Base-by-base conservation (phyloP, 2,329 filamentous ascomycete genomes). In the Aspergillus fumigatiaffinis region DNA sequence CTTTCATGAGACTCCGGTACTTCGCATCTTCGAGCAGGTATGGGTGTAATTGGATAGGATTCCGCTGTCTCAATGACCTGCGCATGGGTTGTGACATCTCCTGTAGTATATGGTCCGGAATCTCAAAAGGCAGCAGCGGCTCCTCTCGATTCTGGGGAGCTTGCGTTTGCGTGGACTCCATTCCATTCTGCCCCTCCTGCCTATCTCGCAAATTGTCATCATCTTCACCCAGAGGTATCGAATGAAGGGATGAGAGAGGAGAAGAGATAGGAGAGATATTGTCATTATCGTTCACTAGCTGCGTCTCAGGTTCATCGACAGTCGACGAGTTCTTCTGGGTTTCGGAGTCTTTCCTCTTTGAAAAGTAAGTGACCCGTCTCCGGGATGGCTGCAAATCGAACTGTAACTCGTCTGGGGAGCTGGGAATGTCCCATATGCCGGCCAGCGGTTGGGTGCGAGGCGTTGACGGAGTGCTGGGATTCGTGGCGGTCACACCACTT, bases 21-120 rank as follows among this genome's bases (percentile, higher is more conserved):
- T 73, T 73, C 7, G 77, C 77, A 57, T 74, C 69, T 59, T 81
- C 79, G 17, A 80, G 62, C 0, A 74, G 64, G 56, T 80, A 81
- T 1, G 79, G 79, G 59, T 80, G 77, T 28, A 80, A 59, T 54
- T 81, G 79, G 51, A 80, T 80, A 7, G 77, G 73, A 61, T 78
- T 79, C 42, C 79, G 74, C 55, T 77, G 70, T 52, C 79, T 71
- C 23, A 80, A 65, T 3, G 66, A 67, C 55, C 75, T 70, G 57
- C 70, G 66, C n/a, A 55, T 51, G 17, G 68, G 68, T 32, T 64
- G 67, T 28, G 61, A 57, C 32, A 68, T 26, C 55, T 72, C 64
- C 26, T 53, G 62, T 49, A 71, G 28, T 20, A 72, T 52, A 9
- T 71, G 67, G 12, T 69, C 66, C 0, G 66, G 62, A 10, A 73